A percentile compares a stretch with the other conserved stretches of the same genome.
Conservation (phyloP, 148 eudicot species). For the Vaccinium darrowii region DNA sequence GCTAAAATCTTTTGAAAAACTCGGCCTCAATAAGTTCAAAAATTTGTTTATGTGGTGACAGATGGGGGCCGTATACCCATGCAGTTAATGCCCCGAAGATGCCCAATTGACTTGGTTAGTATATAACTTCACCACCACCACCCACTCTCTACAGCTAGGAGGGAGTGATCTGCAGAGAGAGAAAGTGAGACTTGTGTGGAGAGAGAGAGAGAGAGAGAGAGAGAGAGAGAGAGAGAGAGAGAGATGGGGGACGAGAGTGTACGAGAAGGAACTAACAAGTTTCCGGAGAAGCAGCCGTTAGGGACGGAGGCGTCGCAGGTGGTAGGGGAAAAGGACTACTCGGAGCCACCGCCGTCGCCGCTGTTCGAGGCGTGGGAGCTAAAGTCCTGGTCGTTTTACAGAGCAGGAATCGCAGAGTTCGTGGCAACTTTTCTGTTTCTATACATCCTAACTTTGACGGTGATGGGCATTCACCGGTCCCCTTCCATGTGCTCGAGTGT, state of each 20-base stretch:
- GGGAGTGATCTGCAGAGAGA: neutral
- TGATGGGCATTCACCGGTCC: conserved; percentile 37
- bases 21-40: too few species aligned
- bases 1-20: too few species aligned
- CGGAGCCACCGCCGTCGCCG: conserved; percentile 51
- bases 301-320: conserved; percentile 23
- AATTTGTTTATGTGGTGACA: too few species aligned
- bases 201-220: neutral
- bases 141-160: neutral
- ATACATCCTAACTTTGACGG: conserved; percentile 44
- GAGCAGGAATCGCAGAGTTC: conserved; percentile 58
- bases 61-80: too few species aligned
- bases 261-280: conserved; percentile 26
- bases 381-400: conserved; percentile 51
- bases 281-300: conserved; percentile 20
- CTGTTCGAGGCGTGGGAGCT: conserved; percentile 48
- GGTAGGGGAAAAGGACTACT: conserved; percentile 23
- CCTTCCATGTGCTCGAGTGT: conserved; percentile 39
- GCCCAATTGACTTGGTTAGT: neutral
- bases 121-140: neutral
- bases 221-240: conserved; percentile 9
- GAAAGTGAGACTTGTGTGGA: neutral
- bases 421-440: conserved; percentile 49
- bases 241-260: conserved; percentile 26
- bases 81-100: too few species aligned